Base-by-base conservation (phyloP, 2,329 filamentous ascomycete species). In the Fusarium annulatum region DNA sequence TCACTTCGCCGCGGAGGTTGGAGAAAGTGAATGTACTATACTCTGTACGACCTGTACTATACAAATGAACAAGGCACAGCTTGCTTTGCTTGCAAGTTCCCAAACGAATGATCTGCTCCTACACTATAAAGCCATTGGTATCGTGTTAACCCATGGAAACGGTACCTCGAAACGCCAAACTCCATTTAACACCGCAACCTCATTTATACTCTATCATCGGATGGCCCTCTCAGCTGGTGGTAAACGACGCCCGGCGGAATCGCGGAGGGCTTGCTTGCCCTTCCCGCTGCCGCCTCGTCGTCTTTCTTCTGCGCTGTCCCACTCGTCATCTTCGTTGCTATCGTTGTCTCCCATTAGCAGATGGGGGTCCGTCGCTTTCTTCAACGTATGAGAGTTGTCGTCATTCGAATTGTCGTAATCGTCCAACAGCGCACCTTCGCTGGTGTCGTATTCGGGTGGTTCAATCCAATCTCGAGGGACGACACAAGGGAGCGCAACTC, bases 401-500 rank as follows among this genome's bases (percentile, higher is more conserved):
- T 90, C 91, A 71, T 87, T 81, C 51, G 83, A 80, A 30, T 84
- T 80, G 23, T 87, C 84, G 64, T 88, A 85, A 57, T 88, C 86
- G 42, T 90, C 88, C 61, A 94, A 81, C 67, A 94, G 84, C 78
- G 91, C 91, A 67, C 92, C 93, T 69, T 94, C 92, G 39, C 89
- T 90, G 21, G 88, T 91, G 67, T 94, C 92, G 78, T 90, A 92
- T 76, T 95, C 93, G 4, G 94, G 94, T 56, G 93, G 91, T 51
- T 92, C 89, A 71, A 96, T 90, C 94, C 94, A 96, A 79, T 95
- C 93, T 69, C 88, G 88, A 18, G 94, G 94, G 52, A 97, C 93
- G 26, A 97, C 88, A 80, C 94, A 97, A 19, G 94, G 94, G 41
- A 97, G 82, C 18, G 92, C 92, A 58, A 95, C 88, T 43, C 94